phyloP scores from a whole-genome alignment of 495 filamentous ascomycete species.

The Terfezia claveryi region DNA sequence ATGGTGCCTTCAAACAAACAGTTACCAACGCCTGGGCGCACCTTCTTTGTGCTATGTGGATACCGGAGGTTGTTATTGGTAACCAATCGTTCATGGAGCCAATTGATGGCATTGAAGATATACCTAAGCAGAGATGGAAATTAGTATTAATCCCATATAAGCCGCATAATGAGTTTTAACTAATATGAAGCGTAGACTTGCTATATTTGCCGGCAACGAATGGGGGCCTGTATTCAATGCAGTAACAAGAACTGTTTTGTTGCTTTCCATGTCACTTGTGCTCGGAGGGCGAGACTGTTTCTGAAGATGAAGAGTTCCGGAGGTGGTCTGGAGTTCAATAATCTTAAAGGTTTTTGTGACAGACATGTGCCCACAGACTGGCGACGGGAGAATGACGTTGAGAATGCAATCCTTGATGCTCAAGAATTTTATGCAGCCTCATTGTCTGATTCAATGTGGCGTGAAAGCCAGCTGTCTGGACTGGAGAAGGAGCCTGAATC shows the following conservation, averaged over 20 bases:
- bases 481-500: neutral
- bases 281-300: conserved; percentile 65
- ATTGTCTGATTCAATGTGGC: neutral
- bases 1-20: conserved; percentile 96
- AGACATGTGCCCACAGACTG: conserved; percentile 86
- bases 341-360: conserved; percentile 87
- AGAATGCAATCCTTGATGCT: conserved; percentile 27
- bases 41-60: conserved; percentile 93
- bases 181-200: conserved; percentile 30
- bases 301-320: conserved; percentile 88
- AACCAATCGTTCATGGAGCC: conserved; percentile 97
- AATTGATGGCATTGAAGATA: conserved; percentile 91
- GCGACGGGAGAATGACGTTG: conserved; percentile 58
- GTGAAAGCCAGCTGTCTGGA: neutral
- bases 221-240: conserved; percentile 97
- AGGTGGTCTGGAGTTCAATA: conserved; percentile 57
- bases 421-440: conserved; percentile 10
- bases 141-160: conserved; percentile 21
- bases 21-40: conserved; percentile 90
- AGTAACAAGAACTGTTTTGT: conserved; percentile 92
- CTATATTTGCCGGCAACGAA: conserved; percentile 91
- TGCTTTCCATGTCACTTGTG: conserved; percentile 97
- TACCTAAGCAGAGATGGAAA: conserved; percentile 83
- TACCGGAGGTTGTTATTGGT: conserved; percentile 86
- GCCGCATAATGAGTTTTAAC: conserved; percentile 2